Evolutionary conservation across 257 asterid genomes (phyloP).

Genomic region (Schizonepeta tenuifolia): DNA sequence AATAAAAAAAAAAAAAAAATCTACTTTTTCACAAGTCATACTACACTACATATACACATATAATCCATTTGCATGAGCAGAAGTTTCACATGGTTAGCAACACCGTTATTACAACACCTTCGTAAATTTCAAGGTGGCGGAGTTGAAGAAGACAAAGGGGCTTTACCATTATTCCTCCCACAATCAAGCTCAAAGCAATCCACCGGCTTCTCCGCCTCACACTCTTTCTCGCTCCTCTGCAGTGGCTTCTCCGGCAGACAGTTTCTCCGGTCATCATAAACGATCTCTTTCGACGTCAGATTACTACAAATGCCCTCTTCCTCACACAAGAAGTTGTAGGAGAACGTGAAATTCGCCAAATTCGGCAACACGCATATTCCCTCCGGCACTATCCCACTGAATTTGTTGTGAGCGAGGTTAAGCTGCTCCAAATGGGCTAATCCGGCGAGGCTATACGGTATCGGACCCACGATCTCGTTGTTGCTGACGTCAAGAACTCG

Average conservation of each 20-base stretch:
- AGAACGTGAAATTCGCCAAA: conserved; percentile 48
- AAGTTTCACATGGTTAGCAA: conserved; percentile 6
- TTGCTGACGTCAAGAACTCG: conserved; percentile 62
- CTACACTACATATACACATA: too few species aligned
- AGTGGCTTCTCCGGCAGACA: conserved; percentile 61
- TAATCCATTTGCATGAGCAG: neutral
- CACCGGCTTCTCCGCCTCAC: conserved; percentile 57
- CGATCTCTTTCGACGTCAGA: conserved; percentile 50
- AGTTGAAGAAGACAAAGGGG: conserved; percentile 25
- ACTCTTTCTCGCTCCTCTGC: conserved; percentile 76
- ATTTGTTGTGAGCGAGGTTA: conserved; percentile 64
- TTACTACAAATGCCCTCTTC: conserved; percentile 64
- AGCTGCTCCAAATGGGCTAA: conserved; percentile 57
- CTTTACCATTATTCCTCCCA: neutral
- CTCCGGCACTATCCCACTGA: conserved; percentile 60
- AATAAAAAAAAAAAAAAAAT: neutral
- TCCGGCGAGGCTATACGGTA: conserved; percentile 67
- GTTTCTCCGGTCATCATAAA: conserved; percentile 60
- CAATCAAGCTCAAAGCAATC: conserved; percentile 52
- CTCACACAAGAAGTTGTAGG: conserved; percentile 63
- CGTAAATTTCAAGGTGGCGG: conserved; percentile 9
- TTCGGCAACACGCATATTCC: conserved; percentile 66
- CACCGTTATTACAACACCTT: neutral
- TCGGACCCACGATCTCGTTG: conserved; percentile 58
- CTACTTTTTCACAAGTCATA: neutral